A percentile compares a stretch with the other conserved stretches of the same genome.
These are phyloP conservation scores for Pichia kudriavzevii DNA, from an alignment of 1,139 yeast genomes.

Conservation along the genomic window DNA sequence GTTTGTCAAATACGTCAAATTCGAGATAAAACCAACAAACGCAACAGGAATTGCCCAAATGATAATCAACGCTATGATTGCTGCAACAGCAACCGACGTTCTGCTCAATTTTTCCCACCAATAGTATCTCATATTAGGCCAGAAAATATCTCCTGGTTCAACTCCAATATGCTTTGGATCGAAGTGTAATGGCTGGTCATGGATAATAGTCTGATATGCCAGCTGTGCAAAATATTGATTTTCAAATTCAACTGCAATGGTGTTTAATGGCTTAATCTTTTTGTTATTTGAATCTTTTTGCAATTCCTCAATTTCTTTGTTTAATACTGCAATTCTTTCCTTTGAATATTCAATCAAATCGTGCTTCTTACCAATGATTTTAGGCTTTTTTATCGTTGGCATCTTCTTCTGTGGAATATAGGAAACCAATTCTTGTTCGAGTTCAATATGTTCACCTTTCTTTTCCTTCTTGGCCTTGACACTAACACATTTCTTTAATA, in stretches of 20 bases:
- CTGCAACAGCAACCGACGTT: slow-evolving; percentile 48
- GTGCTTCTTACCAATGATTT: slow-evolving; percentile 43
- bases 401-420: slow-evolving; percentile 53
- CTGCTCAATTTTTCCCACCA: slow-evolving; percentile 80
- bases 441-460: slow-evolving; percentile 46
- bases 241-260: slow-evolving; percentile 64
- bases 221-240: slow-evolving; percentile 64
- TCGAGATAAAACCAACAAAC: slow-evolving; percentile 58
- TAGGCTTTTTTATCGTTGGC: slow-evolving; percentile 51
- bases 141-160: slow-evolving; percentile 54
- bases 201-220: slow-evolving; percentile 54
- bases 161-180: slow-evolving; percentile 47
- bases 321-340: slow-evolving; percentile 47
- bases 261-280: slow-evolving; percentile 40
- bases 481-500: slow-evolving; percentile 50
- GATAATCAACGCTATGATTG: slow-evolving; percentile 49
- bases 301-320: slow-evolving; percentile 43
- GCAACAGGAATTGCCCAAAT: slow-evolving; percentile 71
- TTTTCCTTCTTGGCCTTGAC: slow-evolving; percentile 48
- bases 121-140: slow-evolving; percentile 66
- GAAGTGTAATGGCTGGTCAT: slow-evolving; percentile 47
- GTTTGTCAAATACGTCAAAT: slow-evolving; percentile 50
- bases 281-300: slow-evolving; percentile 38
- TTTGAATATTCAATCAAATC: slow-evolving; percentile 55
- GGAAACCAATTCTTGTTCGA: slow-evolving; percentile 51